Evolutionary conservation across 768 basidiomycete genomes (phyloP).

Genomic region (Pleurotus giganteus): DNA sequence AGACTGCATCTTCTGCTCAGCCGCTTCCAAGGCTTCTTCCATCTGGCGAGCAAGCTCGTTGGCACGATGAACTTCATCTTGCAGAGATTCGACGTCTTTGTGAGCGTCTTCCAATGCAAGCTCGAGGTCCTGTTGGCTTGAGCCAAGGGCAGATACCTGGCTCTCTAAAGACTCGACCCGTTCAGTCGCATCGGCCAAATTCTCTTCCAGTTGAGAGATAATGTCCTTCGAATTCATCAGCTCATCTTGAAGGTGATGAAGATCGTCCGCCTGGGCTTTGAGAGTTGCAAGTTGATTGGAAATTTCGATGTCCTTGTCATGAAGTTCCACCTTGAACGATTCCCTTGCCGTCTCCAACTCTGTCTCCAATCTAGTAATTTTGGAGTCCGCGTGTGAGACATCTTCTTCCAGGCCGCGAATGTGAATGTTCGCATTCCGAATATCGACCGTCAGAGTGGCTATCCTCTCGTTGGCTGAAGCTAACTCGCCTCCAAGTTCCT

Average conservation of each 20-base stretch:
- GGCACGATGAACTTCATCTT: slow-evolving; percentile 50
- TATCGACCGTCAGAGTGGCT: slow-evolving; percentile 50
- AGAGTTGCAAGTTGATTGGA: slow-evolving; percentile 29
- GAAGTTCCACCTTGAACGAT: slow-evolving; percentile 44
- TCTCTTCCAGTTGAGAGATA: slow-evolving; percentile 59
- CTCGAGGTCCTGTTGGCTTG: slow-evolving; percentile 42
- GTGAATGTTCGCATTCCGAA: slow-evolving; percentile 57
- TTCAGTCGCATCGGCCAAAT: slow-evolving; percentile 48
- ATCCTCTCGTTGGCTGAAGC: slow-evolving; percentile 64
- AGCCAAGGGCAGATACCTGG: slow-evolving; percentile 37
- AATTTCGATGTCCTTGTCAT: slow-evolving; percentile 34
- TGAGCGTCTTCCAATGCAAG: slow-evolving; percentile 43
- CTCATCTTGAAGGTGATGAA: slow-evolving; percentile 26
- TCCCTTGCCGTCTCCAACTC: slow-evolving; percentile 55
- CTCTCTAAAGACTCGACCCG: slow-evolving; percentile 56
- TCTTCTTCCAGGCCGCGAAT: slow-evolving; percentile 65
- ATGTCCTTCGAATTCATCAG: slow-evolving; percentile 49
- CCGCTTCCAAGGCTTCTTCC: slow-evolving; percentile 74
- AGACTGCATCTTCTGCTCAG: slow-evolving; percentile 65
- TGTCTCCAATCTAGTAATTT: slow-evolving; percentile 54
- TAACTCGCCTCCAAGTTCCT: slow-evolving; percentile 67
- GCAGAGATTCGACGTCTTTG: slow-evolving; percentile 48
- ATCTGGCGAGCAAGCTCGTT: slow-evolving; percentile 61
- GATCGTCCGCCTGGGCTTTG: slow-evolving; percentile 34
- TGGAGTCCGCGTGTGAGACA: slow-evolving; percentile 45